Base-by-base conservation (phyloP, 169 alveolate genomes). In the Plasmodium adleri region DNA sequence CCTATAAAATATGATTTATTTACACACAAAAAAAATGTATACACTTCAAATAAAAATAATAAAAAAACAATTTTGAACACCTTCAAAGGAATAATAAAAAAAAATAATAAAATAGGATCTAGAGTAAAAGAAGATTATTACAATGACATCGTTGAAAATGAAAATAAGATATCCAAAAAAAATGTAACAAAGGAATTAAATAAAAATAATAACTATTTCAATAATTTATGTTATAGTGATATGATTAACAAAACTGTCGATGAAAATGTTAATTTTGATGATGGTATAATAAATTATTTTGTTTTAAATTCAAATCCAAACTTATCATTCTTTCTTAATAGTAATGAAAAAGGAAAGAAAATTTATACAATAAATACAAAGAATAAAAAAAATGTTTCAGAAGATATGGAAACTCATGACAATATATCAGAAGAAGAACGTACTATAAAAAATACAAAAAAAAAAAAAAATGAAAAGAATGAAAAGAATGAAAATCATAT, bases 191-290 rank as follows among this genome's bases (percentile, higher is more conserved):
- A 70, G 26, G 56, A 67, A 13, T 15, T 39, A 73, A 20, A 22
- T 54, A 73, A 59, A 52, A 20, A 20, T 3, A 63, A 70, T 49
- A 83, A 3, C 32, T 83, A 83, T 26, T 83, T 70, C 50, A 67
- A 83, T 39, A 6, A 73, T 20, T 63, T 83, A 47, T 68, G 70
- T 45, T 9, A n/a, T 6, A 83, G 56, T 62, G 24, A 73, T 70
- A 64, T 56, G 47, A 17, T 83, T 58, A 83, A 56, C 20, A 83
- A 83, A 62, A 56, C 20, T 28, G 73, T 83, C 1, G 85, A 83
- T 4, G 86, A 32, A 24, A 54, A 83, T 70, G 91, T 83, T 39
- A 83, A 83, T 71, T 83, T 83, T 70, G 72, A 83, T 13, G 91
- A 83, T 70, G 91, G 91, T 5, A 12, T 70, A 32, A 22, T 45